Percentiles rank a stretch among this genome's conserved stretches.
Evolutionary conservation across 192 early-diverging fungal species (phyloP).

Genomic region (Jimgerdemannia lactiflua): DNA sequence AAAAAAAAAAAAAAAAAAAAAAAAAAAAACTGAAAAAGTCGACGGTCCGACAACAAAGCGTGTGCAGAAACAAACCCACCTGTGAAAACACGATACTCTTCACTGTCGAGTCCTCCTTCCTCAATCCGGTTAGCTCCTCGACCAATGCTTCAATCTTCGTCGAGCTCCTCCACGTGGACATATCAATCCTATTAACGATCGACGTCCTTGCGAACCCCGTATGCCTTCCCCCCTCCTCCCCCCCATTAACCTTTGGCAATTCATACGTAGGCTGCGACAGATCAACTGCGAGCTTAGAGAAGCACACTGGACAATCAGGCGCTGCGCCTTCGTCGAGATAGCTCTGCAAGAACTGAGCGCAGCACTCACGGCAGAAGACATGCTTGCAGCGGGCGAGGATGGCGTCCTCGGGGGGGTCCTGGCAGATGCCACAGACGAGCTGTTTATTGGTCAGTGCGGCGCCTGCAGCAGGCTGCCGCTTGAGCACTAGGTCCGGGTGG

Average conservation of each 20-base stretch:
- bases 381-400: conserved; percentile 84
- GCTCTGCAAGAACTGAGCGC: conserved; percentile 28
- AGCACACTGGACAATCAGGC: conserved; percentile 81
- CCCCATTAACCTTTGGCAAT: conserved; percentile 18
- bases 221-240: conserved; percentile 24
- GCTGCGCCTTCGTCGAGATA: conserved; percentile 26
- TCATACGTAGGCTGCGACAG: conserved; percentile 55
- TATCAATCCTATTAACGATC: conserved; percentile 93
- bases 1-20: conserved; percentile 29
- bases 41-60: not conserved
- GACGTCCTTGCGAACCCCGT: conserved; percentile 52
- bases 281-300: conserved; percentile 71
- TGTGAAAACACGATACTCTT: conserved; percentile 60
- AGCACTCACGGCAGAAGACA: conserved; percentile 77
- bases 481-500: conserved; percentile 80
- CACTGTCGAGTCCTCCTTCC: conserved; percentile 66
- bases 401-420: conserved; percentile 75
- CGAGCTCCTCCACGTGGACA: conserved; percentile 82
- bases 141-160: conserved; percentile 96
- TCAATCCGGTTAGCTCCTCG: conserved; percentile 77
- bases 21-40: not conserved
- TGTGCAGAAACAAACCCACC: not conserved
- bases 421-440: conserved; percentile 84
- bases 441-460: conserved; percentile 51
- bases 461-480: conserved; percentile 14